Percentiles rank a stretch among this genome's conserved stretches.
These are phyloP conservation scores for Hydrangea macrophylla DNA, from an alignment of 148 eudicot species.

Conservation along the genomic window DNA sequence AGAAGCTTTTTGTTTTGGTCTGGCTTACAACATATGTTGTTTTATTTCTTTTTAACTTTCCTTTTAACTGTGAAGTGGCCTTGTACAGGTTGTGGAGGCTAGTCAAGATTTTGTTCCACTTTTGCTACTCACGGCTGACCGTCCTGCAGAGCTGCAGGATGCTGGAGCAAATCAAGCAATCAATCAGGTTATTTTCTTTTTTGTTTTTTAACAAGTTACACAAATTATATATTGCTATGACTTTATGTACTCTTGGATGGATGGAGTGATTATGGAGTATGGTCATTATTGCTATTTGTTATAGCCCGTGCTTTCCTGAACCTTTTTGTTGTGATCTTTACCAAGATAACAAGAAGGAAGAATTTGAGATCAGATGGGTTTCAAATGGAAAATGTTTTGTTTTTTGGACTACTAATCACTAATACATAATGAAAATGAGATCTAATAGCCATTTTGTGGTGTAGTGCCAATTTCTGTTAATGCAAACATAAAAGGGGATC, in stretches of 20 bases:
- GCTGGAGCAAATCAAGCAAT: slow-evolving; percentile 98
- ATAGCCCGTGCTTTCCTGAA: background rate
- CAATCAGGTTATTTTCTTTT: slow-evolving; percentile 59
- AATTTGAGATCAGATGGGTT: background rate
- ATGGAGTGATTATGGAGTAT: background rate
- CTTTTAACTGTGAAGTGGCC: background rate
- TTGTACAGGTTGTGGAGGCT: slow-evolving; percentile 89
- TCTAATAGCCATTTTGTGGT: background rate
- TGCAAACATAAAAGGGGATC: too few species aligned
- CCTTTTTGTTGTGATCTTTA: background rate
- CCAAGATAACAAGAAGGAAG: background rate
- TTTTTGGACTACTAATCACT: background rate
- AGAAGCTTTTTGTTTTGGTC: background rate
- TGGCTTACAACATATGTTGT: background rate
- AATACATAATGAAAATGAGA: background rate
- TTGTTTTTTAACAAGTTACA: background rate
- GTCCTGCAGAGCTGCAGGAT: slow-evolving; percentile 86
- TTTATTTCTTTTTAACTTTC: background rate
- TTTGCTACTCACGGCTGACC: slow-evolving; percentile 88
- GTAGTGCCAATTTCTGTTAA: background rate
- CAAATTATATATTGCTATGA: too few species aligned
- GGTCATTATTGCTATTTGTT: background rate
- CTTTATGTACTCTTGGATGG: background rate
- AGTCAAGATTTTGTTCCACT: slow-evolving; percentile 92
- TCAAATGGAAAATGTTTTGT: background rate